phyloP scores from a whole-genome alignment of 352 stramenopile genomes.

The Pythium utonaiense region DNA sequence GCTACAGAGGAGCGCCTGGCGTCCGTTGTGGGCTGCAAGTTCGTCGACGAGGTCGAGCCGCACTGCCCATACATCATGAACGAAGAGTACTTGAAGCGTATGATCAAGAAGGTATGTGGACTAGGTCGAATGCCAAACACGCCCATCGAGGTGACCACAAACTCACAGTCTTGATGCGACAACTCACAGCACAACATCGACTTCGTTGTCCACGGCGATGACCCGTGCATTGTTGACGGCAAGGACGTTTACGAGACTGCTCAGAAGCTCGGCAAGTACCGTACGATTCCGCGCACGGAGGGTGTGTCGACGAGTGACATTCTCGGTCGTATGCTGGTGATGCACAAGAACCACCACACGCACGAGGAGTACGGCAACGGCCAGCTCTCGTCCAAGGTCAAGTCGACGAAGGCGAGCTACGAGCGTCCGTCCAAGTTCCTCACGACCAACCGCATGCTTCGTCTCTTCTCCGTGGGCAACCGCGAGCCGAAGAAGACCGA shows the following conservation, averaged over 20 bases:
- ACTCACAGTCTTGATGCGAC: neutral
- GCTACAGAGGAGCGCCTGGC: conserved; percentile 90
- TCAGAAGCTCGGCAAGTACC: conserved; percentile 95
- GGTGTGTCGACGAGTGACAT: conserved; percentile 99
- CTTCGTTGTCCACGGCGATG: conserved; percentile 98
- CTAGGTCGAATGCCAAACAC: neutral
- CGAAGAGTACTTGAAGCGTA: conserved; percentile 95
- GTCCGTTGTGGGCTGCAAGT: conserved; percentile 97
- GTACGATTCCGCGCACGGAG: conserved; percentile 94
- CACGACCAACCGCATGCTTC: conserved; percentile 94
- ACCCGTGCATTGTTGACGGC: conserved; percentile 98
- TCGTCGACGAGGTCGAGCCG: conserved; percentile 97
- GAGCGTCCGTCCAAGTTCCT: conserved; percentile 92
- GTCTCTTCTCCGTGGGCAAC: conserved; percentile 88
- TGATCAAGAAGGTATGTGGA: conserved; percentile 90
- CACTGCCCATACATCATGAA: conserved; percentile 99
- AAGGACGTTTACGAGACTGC: conserved; percentile 98
- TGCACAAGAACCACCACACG: conserved; percentile 93
- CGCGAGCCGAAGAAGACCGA: conserved; percentile 86
- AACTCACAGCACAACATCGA: conserved; percentile 91
- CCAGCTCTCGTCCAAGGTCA: conserved; percentile 72
- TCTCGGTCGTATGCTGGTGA: conserved; percentile 96
- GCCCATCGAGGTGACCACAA: neutral
- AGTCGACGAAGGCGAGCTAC: conserved; percentile 38
- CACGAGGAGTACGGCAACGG: conserved; percentile 78